Evolutionary conservation across 2,329 filamentous ascomycete species (phyloP).

Genomic region (Scorias spongiosa): DNA sequence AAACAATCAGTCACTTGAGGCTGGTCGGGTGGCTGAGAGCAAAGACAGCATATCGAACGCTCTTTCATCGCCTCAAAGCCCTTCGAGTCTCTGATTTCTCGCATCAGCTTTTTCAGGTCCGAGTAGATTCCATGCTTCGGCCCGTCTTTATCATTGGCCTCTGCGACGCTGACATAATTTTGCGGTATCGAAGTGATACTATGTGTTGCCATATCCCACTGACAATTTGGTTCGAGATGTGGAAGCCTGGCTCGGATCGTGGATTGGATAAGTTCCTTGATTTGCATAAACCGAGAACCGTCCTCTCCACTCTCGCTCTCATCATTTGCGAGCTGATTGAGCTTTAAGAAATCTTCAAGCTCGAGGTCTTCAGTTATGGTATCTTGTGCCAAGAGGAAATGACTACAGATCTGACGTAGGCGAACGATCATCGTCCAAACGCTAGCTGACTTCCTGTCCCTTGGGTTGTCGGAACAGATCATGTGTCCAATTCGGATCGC

Average conservation of each 20-base stretch:
- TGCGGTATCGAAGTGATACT: neutral
- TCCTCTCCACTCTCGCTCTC: conserved; percentile 7
- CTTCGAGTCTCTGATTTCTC: conserved; percentile 17
- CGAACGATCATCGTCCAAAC: conserved; percentile 33
- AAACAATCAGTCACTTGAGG: conserved; percentile 36
- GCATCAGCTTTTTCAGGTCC: conserved; percentile 28
- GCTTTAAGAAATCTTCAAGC: conserved; percentile 28
- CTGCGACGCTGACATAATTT: conserved; percentile 6
- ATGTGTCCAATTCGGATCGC: conserved; percentile 26
- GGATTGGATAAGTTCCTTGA: neutral
- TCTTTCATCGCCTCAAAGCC: conserved; percentile 23
- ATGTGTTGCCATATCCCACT: neutral
- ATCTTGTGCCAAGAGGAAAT: conserved; percentile 33
- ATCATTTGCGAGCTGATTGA: conserved; percentile 16
- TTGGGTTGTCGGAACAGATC: conserved; percentile 8
- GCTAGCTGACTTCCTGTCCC: conserved; percentile 22
- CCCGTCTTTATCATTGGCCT: conserved; percentile 10
- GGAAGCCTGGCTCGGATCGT: neutral
- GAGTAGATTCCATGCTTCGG: conserved; percentile 23
- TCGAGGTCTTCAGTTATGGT: conserved; percentile 31
- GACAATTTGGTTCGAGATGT: too few relatives aligned
- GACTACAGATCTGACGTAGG: conserved; percentile 36
- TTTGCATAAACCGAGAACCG: conserved; percentile 3
- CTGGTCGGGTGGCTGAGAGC: conserved; percentile 24
- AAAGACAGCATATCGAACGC: conserved; percentile 27